phyloP scores from a whole-genome alignment of 176 grass and related monocot genomes.

The Oryza meyeriana region DNA sequence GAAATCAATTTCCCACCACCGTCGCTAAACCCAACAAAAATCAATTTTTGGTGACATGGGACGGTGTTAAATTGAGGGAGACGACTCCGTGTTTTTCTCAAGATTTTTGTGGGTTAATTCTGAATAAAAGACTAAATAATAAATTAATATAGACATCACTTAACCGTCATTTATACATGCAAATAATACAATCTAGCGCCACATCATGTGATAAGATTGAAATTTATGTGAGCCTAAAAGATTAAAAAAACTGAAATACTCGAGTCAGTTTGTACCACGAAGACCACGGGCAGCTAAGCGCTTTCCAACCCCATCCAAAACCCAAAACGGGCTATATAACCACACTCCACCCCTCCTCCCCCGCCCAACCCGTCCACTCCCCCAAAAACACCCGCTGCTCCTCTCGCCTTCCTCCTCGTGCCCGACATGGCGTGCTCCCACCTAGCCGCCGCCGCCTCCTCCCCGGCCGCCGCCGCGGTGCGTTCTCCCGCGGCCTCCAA shows the following conservation, averaged over 20 bases:
- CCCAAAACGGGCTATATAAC: neutral
- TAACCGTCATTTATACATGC: too few species aligned
- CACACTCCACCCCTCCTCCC: neutral
- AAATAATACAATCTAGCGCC: too few species aligned
- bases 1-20: too few species aligned
- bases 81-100: neutral
- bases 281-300: neutral
- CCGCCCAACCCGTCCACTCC: neutral
- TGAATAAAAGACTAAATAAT: too few species aligned
- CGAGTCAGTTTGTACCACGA: neutral
- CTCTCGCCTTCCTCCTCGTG: neutral
- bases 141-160: too few species aligned
- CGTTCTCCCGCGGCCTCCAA: neutral
- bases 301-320: neutral
- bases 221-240: too few species aligned
- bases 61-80: neutral
- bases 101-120: neutral
- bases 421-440: constrained; percentile 31
- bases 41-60: too few species aligned
- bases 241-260: neutral
- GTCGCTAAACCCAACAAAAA: too few species aligned
- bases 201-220: too few species aligned
- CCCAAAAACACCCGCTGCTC: neutral
- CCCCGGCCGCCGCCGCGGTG: neutral
- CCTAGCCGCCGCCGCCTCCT: constrained; percentile 21